Evolutionary conservation across 768 basidiomycete species (phyloP).

Genomic region (Xanthoconium stramineum): DNA sequence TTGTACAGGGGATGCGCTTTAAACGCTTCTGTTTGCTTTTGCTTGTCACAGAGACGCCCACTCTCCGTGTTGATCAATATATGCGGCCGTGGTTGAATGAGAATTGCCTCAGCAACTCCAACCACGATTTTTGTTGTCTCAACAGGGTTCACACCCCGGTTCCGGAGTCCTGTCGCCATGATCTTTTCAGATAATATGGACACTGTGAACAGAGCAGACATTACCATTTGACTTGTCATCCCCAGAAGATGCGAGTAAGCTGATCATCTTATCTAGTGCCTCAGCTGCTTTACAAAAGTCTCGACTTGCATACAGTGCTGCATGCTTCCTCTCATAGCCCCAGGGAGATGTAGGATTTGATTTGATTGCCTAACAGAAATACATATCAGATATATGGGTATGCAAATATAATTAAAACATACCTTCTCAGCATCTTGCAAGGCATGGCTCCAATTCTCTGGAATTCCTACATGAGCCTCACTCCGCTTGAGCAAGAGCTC

Average conservation of each 20-base stretch:
- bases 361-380: conserved; percentile 9
- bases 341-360: conserved; percentile 11
- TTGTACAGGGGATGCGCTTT: background rate
- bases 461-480: background rate
- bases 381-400: background rate
- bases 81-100: conserved; percentile 6
- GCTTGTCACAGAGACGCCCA: no score
- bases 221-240: conserved; percentile 9
- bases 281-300: conserved; percentile 12
- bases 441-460: conserved; percentile 1
- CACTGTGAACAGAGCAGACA: background rate
- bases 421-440: conserved; percentile 18
- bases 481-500: conserved; percentile 16
- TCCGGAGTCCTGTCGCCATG: conserved; percentile 3
- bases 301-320: background rate
- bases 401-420: background rate
- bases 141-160: background rate
- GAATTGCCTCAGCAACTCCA: background rate
- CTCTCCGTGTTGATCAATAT: background rate
- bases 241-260: background rate
- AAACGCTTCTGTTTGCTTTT: background rate
- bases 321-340: no score
- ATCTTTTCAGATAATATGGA: background rate
- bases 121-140: conserved; percentile 1
- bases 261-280: conserved; percentile 10